Base-by-base conservation (phyloP, 2,329 filamentous ascomycete species). In the Akanthomyces lecanii region DNA sequence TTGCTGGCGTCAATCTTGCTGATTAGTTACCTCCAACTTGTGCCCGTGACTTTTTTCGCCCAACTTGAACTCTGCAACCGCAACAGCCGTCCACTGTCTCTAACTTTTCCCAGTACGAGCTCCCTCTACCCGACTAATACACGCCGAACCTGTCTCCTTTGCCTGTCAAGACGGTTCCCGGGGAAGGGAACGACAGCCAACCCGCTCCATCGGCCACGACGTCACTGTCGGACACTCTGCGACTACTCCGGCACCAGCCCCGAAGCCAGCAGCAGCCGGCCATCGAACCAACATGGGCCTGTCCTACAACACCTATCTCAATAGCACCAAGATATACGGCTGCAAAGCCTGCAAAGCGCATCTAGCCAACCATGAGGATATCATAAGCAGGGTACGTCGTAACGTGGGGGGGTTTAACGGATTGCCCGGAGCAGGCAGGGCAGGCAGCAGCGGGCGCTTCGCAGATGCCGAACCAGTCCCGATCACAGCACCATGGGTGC, bases 261-360 rank as follows among this genome's bases (percentile, higher is more conserved):
- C 23, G 5, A 23, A 40, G n/a, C 28, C 52, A 36, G 30, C 56
- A 30, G 12, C 55, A 50, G 21, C 25, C 38, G 25, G 25, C n/a
- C 23, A 10, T 21, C 33, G 45, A 53, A 28, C 48, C 57, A 52
- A 52, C n/a, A 97, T 97, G 92, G 92, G 92, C 68, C 87, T 97
- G 69, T 82, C 88, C 65, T 97, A 97, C 82, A 97, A 97, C 78
- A 88, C 90, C 65, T 97, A 97, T 76, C 88, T 97, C 67, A 91
- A 88, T 76, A 89, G 90, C 73, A 85, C 82, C 77, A 91, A 91
- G 77, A 94, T 97, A 73, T 96, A 95, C 76, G 92, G 91, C 68
- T 97, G 91, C 85, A 94, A 94, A 81, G 85, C 85, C 71, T 99
- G 95, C 87, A 97, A 97, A 77, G 91, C 95, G 8, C 95, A 99